These are phyloP conservation scores for Pythium myriotylum DNA, from an alignment of 352 stramenopile species.

Conservation along the genomic window DNA sequence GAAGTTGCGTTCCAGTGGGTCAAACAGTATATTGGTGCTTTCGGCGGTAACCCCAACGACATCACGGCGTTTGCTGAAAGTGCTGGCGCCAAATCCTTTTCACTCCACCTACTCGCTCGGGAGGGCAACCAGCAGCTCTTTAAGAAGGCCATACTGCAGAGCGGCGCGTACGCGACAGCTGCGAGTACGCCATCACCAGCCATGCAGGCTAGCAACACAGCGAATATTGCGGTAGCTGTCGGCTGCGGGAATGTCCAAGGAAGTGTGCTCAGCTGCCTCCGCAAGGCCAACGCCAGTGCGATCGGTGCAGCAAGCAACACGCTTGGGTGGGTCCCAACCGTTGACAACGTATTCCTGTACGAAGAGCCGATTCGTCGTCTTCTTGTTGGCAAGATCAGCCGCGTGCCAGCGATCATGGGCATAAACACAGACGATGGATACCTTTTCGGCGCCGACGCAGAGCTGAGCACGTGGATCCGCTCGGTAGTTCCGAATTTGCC, in stretches of 20 bases:
- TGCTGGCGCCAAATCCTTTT: conserved; percentile 3
- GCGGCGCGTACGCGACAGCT: conserved; percentile 2
- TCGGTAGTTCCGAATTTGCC: too few species aligned
- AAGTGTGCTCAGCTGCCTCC: conserved; percentile 4
- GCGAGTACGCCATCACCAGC: not conserved
- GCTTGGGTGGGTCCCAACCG: conserved; percentile 3
- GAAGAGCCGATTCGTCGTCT: conserved; percentile 4
- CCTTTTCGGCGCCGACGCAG: not conserved
- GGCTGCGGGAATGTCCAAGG: not conserved
- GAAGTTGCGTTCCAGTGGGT: conserved; percentile 37
- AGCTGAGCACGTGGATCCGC: conserved; percentile 6
- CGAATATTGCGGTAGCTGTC: not conserved
- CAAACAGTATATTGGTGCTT: conserved; percentile 38
- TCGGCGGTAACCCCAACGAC: conserved; percentile 40
- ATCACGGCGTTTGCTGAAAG: conserved; percentile 33
- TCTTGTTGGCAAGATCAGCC: not conserved
- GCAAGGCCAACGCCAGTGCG: not conserved
- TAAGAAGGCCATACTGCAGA: conserved; percentile 16
- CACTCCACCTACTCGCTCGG: conserved; percentile 15
- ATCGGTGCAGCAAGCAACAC: not conserved
- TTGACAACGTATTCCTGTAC: conserved; percentile 11
- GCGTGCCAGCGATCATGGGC: conserved; percentile 12
- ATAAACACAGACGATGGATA: conserved; percentile 25
- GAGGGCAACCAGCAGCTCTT: conserved; percentile 22
- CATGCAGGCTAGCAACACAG: not conserved